A percentile compares a stretch with the other conserved stretches of the same genome.
Conservation (phyloP, 306 rosid genomes). For the Sicyos baderoa region DNA sequence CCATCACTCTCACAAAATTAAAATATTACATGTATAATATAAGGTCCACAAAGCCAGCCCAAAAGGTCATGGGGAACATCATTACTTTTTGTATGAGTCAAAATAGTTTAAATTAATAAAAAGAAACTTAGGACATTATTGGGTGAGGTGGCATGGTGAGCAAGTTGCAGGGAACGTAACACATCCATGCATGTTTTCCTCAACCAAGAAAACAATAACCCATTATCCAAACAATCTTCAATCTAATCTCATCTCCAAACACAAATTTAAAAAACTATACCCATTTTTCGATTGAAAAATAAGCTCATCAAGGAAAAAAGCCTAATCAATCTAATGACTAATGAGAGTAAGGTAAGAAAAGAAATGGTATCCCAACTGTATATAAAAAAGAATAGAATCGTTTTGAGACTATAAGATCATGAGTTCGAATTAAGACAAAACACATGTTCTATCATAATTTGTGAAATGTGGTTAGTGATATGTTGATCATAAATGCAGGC, state of each 20-base stretch:
- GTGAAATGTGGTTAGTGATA: no score
- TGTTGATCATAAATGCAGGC: neutral
- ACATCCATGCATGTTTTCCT: conserved; percentile 13
- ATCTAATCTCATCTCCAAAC: neutral
- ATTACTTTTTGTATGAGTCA: neutral
- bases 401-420: no score
- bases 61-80: neutral
- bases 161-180: neutral
- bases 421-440: no score
- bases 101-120: neutral
- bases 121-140: neutral
- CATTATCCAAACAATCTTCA: neutral
- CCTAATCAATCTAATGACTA: no score
- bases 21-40: neutral
- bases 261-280: no score
- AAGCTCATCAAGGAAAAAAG: neutral
- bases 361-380: no score
- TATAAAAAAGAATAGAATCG: no score
- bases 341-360: no score
- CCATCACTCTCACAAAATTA: conserved; percentile 1
- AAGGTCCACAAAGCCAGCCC: neutral
- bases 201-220: neutral
- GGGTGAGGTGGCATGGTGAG: neutral
- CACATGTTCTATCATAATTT: no score
- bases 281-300: neutral